These are phyloP conservation scores for Oryza australiensis DNA, from an alignment of 176 grass and related monocot genomes.

Conservation along the genomic window DNA sequence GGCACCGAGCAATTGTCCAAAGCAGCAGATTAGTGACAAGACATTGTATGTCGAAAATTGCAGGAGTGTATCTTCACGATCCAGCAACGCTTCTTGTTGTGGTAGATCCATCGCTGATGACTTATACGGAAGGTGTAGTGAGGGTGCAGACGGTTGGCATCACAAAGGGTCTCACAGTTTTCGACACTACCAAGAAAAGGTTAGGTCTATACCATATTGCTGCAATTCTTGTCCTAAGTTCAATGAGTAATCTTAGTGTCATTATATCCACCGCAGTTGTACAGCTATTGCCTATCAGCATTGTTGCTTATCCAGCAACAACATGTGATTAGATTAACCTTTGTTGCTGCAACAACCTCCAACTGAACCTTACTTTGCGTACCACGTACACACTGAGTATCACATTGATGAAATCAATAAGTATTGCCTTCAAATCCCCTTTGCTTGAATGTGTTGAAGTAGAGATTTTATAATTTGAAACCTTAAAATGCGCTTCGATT, in stretches of 20 bases:
- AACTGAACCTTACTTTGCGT: neutral
- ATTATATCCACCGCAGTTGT: neutral
- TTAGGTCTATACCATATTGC: neutral
- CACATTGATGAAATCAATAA: no score
- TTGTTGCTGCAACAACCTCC: neutral
- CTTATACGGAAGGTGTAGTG: conserved; percentile 84
- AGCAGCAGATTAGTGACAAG: conserved; percentile 32
- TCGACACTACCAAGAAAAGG: conserved; percentile 89
- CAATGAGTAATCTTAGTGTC: neutral
- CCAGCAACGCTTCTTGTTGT: conserved; percentile 77
- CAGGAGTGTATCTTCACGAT: conserved; percentile 95
- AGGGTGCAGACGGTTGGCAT: conserved; percentile 86
- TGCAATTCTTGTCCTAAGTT: neutral
- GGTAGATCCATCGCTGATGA: conserved; percentile 79
- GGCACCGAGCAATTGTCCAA: neutral
- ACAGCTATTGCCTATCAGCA: no score
- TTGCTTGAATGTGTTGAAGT: no score
- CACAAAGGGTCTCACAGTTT: conserved; percentile 76
- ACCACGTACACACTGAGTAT: neutral
- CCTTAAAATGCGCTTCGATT: no score
- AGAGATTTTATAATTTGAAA: no score
- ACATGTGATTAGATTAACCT: neutral
- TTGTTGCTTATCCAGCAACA: neutral
- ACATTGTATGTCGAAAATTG: conserved; percentile 32
- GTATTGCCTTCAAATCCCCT: no score